A percentile compares a stretch with the other conserved stretches of the same genome.
Evolutionary conservation across 176 grass and related monocot species (phyloP).

Genomic region (Rhynchospora pubera): DNA sequence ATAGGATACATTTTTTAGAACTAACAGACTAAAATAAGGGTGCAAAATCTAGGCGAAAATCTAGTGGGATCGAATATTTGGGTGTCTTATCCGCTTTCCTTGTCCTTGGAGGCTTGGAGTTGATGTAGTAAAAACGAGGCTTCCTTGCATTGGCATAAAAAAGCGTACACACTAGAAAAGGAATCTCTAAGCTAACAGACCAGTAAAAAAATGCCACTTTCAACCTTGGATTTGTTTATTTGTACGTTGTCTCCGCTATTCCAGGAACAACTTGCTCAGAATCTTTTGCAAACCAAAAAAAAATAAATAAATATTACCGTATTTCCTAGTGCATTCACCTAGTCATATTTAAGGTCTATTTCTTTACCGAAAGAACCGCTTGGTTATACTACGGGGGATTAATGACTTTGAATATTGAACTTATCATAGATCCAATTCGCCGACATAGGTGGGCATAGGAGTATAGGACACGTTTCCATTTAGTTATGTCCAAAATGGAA

Average conservation of each 20-base stretch:
- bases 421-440: not conserved
- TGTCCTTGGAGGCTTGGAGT: not conserved
- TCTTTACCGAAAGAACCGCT: not conserved
- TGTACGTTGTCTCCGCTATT: not conserved
- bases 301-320: not conserved
- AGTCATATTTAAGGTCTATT: not conserved
- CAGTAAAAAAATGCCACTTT: not conserved
- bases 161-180: not conserved
- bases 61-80: not conserved
- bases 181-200: not conserved
- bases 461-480: too few relatives aligned
- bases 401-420: not conserved
- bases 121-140: not conserved
- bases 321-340: not conserved
- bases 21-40: too few relatives aligned
- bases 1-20: too few relatives aligned
- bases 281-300: not conserved
- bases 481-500: too few relatives aligned
- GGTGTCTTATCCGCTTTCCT: not conserved
- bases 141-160: not conserved
- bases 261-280: not conserved
- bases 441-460: not conserved
- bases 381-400: not conserved
- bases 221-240: not conserved
- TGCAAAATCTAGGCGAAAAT: too few relatives aligned